Evolutionary conservation across 768 basidiomycete genomes (phyloP).

Genomic region (Panellus pusillus): DNA sequence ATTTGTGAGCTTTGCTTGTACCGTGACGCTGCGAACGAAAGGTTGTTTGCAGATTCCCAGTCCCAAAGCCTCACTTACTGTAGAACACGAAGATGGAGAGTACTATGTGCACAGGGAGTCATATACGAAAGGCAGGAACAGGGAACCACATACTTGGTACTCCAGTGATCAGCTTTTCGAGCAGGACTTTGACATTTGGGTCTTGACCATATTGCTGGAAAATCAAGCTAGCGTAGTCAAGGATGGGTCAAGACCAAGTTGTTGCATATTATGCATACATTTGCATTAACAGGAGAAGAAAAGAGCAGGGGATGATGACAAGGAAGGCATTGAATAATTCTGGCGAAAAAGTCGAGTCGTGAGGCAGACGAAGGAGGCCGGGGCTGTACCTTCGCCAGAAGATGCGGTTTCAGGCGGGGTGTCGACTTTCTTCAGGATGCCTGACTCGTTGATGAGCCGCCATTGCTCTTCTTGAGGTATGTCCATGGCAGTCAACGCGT

Average conservation of each 20-base stretch:
- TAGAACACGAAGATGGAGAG: constrained; percentile 76
- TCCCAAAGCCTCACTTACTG: constrained; percentile 42
- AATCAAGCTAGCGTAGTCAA: constrained; percentile 51
- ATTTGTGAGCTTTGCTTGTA: constrained; percentile 55
- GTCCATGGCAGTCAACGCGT: background rate
- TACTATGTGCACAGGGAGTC: constrained; percentile 41
- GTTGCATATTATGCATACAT: constrained; percentile 53
- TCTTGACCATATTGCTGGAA: constrained; percentile 75
- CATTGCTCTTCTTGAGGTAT: constrained; percentile 78
- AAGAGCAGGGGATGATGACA: constrained; percentile 72
- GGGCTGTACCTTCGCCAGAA: constrained; percentile 4
- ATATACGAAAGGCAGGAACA: background rate
- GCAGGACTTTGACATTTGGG: constrained; percentile 46
- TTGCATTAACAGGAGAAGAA: constrained; percentile 78
- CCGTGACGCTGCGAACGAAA: constrained; percentile 49
- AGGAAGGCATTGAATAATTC: constrained; percentile 70
- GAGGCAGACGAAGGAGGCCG: background rate
- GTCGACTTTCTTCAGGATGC: constrained; percentile 47
- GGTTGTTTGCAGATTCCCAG: background rate
- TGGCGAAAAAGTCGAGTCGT: constrained; percentile 24
- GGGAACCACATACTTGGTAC: constrained; percentile 63
- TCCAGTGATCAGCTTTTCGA: constrained; percentile 60
- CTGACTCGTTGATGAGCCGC: constrained; percentile 69
- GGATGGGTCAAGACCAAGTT: background rate
- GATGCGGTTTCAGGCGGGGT: constrained; percentile 13